phyloP scores from a whole-genome alignment of 208 protist species.

The Naegleria lovaniensis region DNA sequence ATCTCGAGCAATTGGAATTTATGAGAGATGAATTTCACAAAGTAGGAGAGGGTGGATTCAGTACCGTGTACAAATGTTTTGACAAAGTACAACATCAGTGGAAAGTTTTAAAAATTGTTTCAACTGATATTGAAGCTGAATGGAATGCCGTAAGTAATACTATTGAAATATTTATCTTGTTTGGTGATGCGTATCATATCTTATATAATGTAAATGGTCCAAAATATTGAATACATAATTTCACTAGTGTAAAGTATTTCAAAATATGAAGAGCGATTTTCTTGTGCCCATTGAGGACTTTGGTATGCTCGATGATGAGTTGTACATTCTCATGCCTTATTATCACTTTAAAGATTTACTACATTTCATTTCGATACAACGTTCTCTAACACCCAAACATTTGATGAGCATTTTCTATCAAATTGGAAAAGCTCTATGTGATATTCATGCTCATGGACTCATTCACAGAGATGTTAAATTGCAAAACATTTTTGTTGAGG shows the following conservation, averaged over 20 bases:
- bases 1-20: neutral
- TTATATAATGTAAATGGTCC: too few relatives aligned
- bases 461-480: conserved; percentile 10
- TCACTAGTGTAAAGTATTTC: neutral
- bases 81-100: neutral
- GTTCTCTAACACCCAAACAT: neutral
- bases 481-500: neutral
- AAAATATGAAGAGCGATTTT: neutral
- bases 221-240: too few relatives aligned
- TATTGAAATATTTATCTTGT: too few relatives aligned
- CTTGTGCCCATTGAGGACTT: neutral
- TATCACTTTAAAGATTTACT: neutral
- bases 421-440: neutral
- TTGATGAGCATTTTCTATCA: neutral
- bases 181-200: too few relatives aligned
- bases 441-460: neutral
- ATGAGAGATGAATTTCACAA: neutral
- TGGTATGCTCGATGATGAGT: neutral
- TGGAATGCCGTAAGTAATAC: neutral
- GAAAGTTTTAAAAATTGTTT: neutral
- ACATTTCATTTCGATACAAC: neutral
- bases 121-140: neutral
- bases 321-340: neutral
- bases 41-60: neutral
- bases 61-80: neutral